These are phyloP conservation scores for Lentinula raphanica DNA, from an alignment of 768 basidiomycete genomes.

Conservation along the genomic window DNA sequence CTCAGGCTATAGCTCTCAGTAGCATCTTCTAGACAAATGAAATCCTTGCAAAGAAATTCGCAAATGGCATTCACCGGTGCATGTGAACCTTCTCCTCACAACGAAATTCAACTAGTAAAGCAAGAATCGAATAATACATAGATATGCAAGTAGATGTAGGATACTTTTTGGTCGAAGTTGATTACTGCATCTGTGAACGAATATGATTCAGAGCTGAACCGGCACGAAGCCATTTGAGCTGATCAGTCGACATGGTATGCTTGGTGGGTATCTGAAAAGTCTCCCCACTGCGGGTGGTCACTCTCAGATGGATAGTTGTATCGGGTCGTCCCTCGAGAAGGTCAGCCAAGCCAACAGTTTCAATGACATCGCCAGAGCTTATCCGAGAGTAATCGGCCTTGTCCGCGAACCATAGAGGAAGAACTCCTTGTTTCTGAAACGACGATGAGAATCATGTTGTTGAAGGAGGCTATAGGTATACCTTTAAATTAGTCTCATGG, in stretches of 20 bases:
- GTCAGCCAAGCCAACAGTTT: constrained; percentile 78
- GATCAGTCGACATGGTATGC: constrained; percentile 89
- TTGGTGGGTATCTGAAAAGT: constrained; percentile 63
- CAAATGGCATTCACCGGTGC: too few species aligned
- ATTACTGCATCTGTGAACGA: constrained; percentile 44
- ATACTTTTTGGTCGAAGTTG: background rate
- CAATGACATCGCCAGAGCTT: constrained; percentile 72
- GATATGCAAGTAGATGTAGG: background rate
- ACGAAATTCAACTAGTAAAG: too few species aligned
- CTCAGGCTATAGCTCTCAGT: background rate
- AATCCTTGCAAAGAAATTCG: too few species aligned
- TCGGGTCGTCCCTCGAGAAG: constrained; percentile 47
- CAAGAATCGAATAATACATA: background rate
- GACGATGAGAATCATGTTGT: background rate
- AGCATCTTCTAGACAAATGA: too few species aligned
- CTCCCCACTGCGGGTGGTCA: constrained; percentile 62
- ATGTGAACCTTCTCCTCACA: too few species aligned
- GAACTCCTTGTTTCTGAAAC: constrained; percentile 89
- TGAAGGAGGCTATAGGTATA: constrained; percentile 20
- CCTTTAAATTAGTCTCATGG: constrained; percentile 96
- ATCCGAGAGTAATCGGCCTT: constrained; percentile 83
- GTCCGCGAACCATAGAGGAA: constrained; percentile 92
- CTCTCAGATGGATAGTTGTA: constrained; percentile 50
- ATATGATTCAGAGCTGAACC: constrained; percentile 92
- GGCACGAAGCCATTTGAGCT: constrained; percentile 83